Conservation (phyloP, 1,139 yeast species). For the Arxiozyma heterogenica region DNA sequence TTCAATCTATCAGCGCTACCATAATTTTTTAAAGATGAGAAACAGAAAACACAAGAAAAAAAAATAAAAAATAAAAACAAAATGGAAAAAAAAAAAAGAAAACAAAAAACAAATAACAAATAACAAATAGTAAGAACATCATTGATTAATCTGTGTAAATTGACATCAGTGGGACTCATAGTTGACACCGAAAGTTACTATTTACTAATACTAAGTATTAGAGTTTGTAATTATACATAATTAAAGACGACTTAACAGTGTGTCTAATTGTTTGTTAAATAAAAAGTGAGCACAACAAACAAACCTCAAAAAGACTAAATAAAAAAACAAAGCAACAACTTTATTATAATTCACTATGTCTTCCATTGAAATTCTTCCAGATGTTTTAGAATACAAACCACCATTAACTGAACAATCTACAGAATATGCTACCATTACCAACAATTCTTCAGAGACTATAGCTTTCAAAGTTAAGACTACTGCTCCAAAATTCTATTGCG, state of each 20-base stretch:
- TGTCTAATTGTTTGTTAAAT: neutral
- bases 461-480: conserved; percentile 98
- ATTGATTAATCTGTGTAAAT: neutral
- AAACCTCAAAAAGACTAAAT: neutral
- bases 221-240: too few species aligned
- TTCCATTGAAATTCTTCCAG: conserved; percentile 31
- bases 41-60: neutral
- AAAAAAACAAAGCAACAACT: too few species aligned
- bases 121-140: neutral
- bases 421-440: conserved; percentile 57
- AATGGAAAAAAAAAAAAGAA: too few species aligned
- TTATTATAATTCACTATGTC: conserved; percentile 12
- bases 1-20: neutral
- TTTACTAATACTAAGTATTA: too few species aligned
- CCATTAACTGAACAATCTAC: conserved; percentile 71
- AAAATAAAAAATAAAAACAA: too few species aligned
- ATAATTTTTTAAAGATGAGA: neutral
- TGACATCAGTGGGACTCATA: neutral
- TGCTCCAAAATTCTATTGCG: conserved; percentile 93
- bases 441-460: conserved; percentile 48
- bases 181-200: neutral
- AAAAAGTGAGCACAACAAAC: neutral
- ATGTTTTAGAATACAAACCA: conserved; percentile 50
- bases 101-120: neutral
- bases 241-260: neutral